phyloP scores from a whole-genome alignment of 1,284 basidiomycete genomes.

The Ustilago cynodontis region DNA sequence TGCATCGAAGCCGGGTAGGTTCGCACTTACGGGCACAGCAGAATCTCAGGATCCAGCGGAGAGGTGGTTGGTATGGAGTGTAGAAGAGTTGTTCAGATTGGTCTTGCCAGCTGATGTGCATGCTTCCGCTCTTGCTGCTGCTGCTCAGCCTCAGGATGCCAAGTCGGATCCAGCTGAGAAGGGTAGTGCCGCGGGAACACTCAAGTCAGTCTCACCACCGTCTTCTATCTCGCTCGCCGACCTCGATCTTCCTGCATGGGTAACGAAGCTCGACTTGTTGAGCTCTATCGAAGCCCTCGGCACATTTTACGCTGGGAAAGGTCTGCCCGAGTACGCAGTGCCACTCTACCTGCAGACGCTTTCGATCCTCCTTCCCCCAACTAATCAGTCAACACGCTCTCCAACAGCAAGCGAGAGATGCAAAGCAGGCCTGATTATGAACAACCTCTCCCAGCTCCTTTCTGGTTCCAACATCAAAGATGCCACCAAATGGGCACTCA shows the following conservation, averaged over 20 bases:
- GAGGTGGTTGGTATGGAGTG: constrained; percentile 68
- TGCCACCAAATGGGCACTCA: constrained; percentile 64
- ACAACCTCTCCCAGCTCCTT: constrained; percentile 67
- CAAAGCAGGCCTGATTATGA: constrained; percentile 67
- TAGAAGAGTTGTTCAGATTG: constrained; percentile 66
- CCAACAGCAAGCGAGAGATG: constrained; percentile 66
- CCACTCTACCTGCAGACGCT: constrained; percentile 70
- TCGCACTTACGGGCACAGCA: constrained; percentile 37
- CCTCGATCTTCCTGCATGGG: constrained; percentile 68
- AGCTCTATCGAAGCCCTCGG: constrained; percentile 69
- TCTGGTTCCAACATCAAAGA: constrained; percentile 52
- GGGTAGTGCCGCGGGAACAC: neutral
- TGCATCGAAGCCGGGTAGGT: constrained; percentile 23
- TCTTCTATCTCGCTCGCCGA: constrained; percentile 60
- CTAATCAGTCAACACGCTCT: constrained; percentile 3
- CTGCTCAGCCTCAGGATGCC: constrained; percentile 1
- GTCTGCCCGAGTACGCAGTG: constrained; percentile 66
- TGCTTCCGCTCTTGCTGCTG: constrained; percentile 38
- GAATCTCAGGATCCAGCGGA: constrained; percentile 57
- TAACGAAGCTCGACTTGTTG: constrained; percentile 64
- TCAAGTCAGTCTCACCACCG: constrained; percentile 15
- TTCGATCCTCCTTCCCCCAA: constrained; percentile 62
- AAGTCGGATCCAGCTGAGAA: neutral
- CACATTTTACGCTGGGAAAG: constrained; percentile 65
- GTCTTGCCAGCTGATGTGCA: constrained; percentile 37